Percentiles rank a stretch among this genome's conserved stretches.
These are phyloP conservation scores for Orbilia ellipsospora DNA, from an alignment of 2,329 filamentous ascomycete genomes.

Conservation along the genomic window DNA sequence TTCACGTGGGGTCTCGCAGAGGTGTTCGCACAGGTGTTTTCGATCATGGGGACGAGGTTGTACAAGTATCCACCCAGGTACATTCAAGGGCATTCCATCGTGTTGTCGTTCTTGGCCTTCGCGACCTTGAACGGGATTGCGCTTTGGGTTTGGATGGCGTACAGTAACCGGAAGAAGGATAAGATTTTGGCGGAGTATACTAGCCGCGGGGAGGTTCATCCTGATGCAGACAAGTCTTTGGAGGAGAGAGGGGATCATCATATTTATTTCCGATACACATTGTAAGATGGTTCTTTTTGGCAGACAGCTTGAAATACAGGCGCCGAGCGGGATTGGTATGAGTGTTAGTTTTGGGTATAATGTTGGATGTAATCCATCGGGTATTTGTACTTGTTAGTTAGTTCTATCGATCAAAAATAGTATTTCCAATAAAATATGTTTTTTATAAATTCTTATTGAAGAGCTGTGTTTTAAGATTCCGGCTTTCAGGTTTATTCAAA, in stretches of 20 bases:
- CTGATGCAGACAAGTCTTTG: constrained; percentile 26
- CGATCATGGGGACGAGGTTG: constrained; percentile 36
- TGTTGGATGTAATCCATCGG: background rate
- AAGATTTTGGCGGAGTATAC: constrained; percentile 34
- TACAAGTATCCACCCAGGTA: constrained; percentile 34
- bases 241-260: constrained; percentile 33
- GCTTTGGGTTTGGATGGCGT: constrained; percentile 37
- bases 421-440: too few species aligned
- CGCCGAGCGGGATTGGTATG: too few species aligned
- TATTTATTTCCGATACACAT: constrained; percentile 39
- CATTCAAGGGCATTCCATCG: constrained; percentile 32
- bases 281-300: constrained; percentile 8
- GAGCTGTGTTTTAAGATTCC: too few species aligned
- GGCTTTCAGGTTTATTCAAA: too few species aligned
- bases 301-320: too few species aligned
- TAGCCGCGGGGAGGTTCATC: constrained; percentile 20
- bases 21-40: constrained; percentile 34
- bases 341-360: background rate
- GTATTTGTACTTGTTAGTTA: too few species aligned
- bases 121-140: constrained; percentile 9
- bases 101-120: constrained; percentile 25
- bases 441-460: too few species aligned
- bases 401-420: too few species aligned
- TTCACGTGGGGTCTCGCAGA: constrained; percentile 35
- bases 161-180: constrained; percentile 32